phyloP scores from a whole-genome alignment of 2,329 filamentous ascomycete genomes.

The Nigrograna mackinnonii region DNA sequence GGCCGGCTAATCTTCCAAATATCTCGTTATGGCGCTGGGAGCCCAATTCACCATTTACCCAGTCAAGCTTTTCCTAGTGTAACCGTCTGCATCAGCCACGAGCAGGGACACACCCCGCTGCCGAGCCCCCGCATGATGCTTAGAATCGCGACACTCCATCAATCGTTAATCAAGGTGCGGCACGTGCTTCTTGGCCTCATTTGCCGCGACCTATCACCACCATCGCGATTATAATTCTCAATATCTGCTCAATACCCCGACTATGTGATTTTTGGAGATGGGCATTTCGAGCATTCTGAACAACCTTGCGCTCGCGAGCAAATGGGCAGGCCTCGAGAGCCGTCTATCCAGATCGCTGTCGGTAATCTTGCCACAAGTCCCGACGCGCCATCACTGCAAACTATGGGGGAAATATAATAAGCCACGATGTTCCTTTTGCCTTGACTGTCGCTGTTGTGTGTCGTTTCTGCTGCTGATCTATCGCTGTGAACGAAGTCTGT shows the following conservation, averaged over 20 bases:
- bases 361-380: conserved; percentile 12
- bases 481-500: conserved; percentile 7
- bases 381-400: conserved; percentile 6
- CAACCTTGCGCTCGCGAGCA: conserved; percentile 5
- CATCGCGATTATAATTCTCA: conserved; percentile 16
- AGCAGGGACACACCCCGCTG: conserved; percentile 17
- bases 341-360: conserved; percentile 14
- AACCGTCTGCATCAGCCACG: conserved; percentile 4
- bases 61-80: conserved; percentile 12
- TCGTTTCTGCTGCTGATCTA: too few species aligned
- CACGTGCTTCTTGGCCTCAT: conserved; percentile 17
- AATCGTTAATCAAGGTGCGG: conserved; percentile 20
- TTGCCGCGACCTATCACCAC: conserved; percentile 20
- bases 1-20: conserved; percentile 20
- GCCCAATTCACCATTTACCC: conserved; percentile 13
- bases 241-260: conserved; percentile 18
- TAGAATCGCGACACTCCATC: conserved; percentile 3
- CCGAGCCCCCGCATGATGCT: conserved; percentile 22
- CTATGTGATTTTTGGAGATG: conserved; percentile 5
- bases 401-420: conserved; percentile 27
- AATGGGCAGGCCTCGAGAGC: conserved; percentile 7
- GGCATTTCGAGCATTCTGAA: conserved; percentile 2
- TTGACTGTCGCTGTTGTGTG: neutral
- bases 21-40: conserved; percentile 3
- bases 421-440: conserved; percentile 2